Evolutionary conservation across 2,329 filamentous ascomycete genomes (phyloP), one percentile per base, ranked within the genome.

Genomic region (Grosmannia huntii): DNA sequence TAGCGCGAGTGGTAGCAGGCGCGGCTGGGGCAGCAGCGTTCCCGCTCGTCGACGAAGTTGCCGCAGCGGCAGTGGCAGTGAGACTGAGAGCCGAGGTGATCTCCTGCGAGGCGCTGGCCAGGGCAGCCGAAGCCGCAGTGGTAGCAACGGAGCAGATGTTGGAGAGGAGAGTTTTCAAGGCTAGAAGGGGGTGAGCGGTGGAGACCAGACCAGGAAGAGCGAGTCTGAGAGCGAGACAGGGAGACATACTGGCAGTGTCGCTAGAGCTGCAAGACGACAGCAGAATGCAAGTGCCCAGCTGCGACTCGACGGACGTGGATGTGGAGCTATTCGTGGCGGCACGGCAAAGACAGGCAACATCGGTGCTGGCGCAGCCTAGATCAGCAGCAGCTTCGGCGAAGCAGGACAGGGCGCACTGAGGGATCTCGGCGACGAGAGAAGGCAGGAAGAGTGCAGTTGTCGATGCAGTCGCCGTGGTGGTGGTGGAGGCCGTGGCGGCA

Each of bases 301-400:
- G 48, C 0, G 56, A 23, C 4, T 57, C 27, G 53, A 65, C 44
- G 7, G 57, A 23, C 14, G 27, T 14, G 19, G 54, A 44, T 11
- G 44, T 36, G 10, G 44, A 48, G 53, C 38, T 48, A 25, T 62
- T 64, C 55, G 59, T 46, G 23, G 53, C 55, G 27, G 62, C 61
- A 52, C 50, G 50, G 58, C 64, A 65, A 49, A 68, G 59, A 54
- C 66, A 68, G n/a, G 61, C 28, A 16, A 68, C 59, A 58, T 68
- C 63, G 5, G 64, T 59, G 1, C 59, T 55, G 1, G 19, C 55
- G 58, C 66, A 68, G 60, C 57, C 55, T 50, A 67, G 57, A 16
- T 52, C 5, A 10, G 27, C 31, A 5, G 66, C 64, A 1, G 64
- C 61, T 1, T 38, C 12, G 19, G 60, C 23, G 55, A 67, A 62